These are phyloP conservation scores for Xylariaceae sp. DNA, from an alignment of 2,329 filamentous ascomycete genomes.

Conservation along the genomic window DNA sequence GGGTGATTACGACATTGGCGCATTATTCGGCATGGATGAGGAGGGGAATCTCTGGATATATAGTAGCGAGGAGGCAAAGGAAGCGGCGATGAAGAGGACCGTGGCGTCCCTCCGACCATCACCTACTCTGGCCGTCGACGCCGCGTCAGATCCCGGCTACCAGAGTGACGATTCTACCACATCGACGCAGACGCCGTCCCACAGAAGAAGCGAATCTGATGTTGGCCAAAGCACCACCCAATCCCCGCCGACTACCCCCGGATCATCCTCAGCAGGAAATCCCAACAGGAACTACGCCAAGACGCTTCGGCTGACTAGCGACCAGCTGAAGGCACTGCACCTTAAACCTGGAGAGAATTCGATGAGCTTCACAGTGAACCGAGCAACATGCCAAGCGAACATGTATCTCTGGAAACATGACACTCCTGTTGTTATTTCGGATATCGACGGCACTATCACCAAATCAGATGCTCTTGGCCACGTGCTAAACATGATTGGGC, in stretches of 20 bases:
- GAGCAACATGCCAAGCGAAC: slow-evolving; percentile 85
- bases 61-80: slow-evolving; percentile 94
- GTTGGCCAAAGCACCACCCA: slow-evolving; percentile 56
- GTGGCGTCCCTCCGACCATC: slow-evolving; percentile 52
- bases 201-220: slow-evolving; percentile 70
- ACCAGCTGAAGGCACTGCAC: slow-evolving; percentile 85
- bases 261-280: slow-evolving; percentile 64
- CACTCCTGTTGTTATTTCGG: slow-evolving; percentile 93
- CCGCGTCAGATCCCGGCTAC: slow-evolving; percentile 89
- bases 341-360: slow-evolving; percentile 85
- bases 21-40: slow-evolving; percentile 92
- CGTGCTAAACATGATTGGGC: slow-evolving; percentile 92
- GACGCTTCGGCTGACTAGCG: slow-evolving; percentile 90
- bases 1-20: slow-evolving; percentile 94
- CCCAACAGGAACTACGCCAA: slow-evolving; percentile 91
- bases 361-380: slow-evolving; percentile 96
- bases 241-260: slow-evolving; percentile 72
- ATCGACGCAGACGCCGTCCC: slow-evolving; percentile 49
- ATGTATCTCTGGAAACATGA: slow-evolving; percentile 95
- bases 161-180: slow-evolving; percentile 79
- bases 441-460: slow-evolving; percentile 98
- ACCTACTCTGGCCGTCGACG: slow-evolving; percentile 68
- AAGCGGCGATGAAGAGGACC: slow-evolving; percentile 74
- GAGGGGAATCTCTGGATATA: slow-evolving; percentile 99
- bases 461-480: slow-evolving; percentile 96